Evolutionary conservation across 495 filamentous ascomycete species (phyloP).

Genomic region (Pseudoneurospora amorphoporcata): DNA sequence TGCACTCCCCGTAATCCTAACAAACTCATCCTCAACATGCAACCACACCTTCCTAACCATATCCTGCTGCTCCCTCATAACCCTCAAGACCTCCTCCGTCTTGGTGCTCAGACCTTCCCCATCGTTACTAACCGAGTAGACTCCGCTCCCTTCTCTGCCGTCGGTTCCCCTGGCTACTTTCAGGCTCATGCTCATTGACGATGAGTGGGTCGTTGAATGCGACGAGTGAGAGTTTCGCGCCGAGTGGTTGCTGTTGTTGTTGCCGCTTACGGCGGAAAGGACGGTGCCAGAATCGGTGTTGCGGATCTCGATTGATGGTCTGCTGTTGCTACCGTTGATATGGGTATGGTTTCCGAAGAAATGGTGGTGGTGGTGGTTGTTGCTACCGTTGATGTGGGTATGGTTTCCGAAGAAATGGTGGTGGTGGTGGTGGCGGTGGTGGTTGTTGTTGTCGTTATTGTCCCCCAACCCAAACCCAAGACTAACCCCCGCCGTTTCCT

Average conservation of each 20-base stretch:
- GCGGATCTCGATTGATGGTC: neutral
- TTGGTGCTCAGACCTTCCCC: constrained; percentile 26
- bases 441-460: neutral
- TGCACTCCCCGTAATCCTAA: constrained; percentile 20
- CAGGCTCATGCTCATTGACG: neutral
- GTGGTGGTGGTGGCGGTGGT: too few species aligned
- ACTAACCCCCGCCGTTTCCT: constrained; percentile 17
- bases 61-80: constrained; percentile 27
- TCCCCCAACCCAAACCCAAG: constrained; percentile 14
- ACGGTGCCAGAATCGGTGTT: neutral
- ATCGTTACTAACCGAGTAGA: constrained; percentile 40
- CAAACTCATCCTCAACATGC: constrained; percentile 40
- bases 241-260: too few species aligned
- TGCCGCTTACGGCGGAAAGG: neutral
- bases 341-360: neutral
- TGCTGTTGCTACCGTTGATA: neutral
- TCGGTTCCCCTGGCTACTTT: constrained; percentile 29
- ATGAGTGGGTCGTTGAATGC: neutral
- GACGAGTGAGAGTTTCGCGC: neutral
- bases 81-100: constrained; percentile 26
- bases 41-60: constrained; percentile 37
- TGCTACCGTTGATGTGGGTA: neutral
- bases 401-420: too few species aligned
- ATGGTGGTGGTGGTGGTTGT: neutral
- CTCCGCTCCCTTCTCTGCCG: constrained; percentile 40